phyloP scores from a whole-genome alignment of 441 rosid genomes.

The Eutrema salsugineum region DNA sequence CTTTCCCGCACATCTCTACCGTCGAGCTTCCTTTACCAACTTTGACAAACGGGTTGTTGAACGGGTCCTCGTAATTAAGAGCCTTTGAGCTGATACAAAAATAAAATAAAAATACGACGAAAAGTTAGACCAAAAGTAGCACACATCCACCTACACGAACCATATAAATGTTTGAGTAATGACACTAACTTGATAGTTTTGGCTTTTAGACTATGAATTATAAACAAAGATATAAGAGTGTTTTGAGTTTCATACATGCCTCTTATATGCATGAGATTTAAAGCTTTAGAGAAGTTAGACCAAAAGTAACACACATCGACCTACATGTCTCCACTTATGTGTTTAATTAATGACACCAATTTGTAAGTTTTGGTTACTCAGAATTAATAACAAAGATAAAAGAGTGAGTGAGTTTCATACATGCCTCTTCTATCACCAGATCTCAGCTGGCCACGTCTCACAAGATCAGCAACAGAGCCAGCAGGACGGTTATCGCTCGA shows the following conservation, averaged over 20 bases:
- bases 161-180: background rate
- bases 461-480: constrained; percentile 94
- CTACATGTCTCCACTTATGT: background rate
- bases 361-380: background rate
- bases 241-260: constrained; percentile 79
- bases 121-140: background rate
- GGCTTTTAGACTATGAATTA: background rate
- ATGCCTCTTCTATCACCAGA: constrained; percentile 99
- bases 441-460: constrained; percentile 93
- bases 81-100: constrained; percentile 56
- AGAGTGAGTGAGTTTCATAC: constrained; percentile 49
- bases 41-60: constrained; percentile 90
- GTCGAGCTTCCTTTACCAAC: constrained; percentile 73
- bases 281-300: background rate
- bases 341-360: background rate
- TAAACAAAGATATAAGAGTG: background rate
- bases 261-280: constrained; percentile 52
- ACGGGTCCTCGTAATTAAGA: constrained; percentile 88
- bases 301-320: background rate
- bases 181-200: background rate
- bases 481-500: constrained; percentile 50
- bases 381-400: background rate
- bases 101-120: background rate
- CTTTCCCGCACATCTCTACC: constrained; percentile 90
- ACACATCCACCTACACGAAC: background rate